These are phyloP conservation scores for Populus pruinosa DNA, from an alignment of 345 rosid species.

Conservation along the genomic window DNA sequence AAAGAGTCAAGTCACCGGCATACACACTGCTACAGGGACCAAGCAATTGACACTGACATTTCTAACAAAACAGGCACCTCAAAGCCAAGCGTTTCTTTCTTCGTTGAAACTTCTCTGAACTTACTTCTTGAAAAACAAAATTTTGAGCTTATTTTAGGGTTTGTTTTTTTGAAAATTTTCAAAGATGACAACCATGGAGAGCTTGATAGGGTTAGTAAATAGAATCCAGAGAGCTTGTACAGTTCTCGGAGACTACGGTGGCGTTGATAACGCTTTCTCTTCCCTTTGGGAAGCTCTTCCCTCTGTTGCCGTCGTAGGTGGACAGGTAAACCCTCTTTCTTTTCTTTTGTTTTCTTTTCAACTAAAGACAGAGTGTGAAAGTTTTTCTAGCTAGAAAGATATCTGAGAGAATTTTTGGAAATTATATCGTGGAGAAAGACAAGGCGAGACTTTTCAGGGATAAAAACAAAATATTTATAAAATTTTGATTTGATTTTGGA, in stretches of 20 bases:
- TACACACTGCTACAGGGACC: background rate
- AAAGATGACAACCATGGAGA: constrained; percentile 33
- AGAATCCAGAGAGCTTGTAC: constrained; percentile 36
- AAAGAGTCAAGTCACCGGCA: background rate
- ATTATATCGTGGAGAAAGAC: background rate
- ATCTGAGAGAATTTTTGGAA: background rate
- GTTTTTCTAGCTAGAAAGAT: background rate
- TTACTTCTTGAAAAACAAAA: background rate
- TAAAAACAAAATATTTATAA: background rate
- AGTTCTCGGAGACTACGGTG: constrained; percentile 33
- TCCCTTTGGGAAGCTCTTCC: constrained; percentile 40
- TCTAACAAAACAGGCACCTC: background rate
- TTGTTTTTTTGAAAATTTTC: background rate
- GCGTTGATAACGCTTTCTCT: constrained; percentile 21
- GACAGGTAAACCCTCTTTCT: constrained; percentile 21
- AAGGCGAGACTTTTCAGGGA: background rate
- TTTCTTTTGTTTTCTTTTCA: background rate
- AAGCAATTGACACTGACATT: background rate
- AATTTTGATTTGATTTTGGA: background rate
- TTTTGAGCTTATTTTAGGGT: background rate
- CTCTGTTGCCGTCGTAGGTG: constrained; percentile 35
- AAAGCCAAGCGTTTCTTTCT: background rate
- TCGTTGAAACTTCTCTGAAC: background rate
- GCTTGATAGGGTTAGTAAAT: constrained; percentile 35
- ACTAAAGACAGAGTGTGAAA: background rate